Evolutionary conservation across 1,284 basidiomycete genomes (phyloP), one percentile per base, ranked within the genome.

Genomic region (Dichomitus squalens): DNA sequence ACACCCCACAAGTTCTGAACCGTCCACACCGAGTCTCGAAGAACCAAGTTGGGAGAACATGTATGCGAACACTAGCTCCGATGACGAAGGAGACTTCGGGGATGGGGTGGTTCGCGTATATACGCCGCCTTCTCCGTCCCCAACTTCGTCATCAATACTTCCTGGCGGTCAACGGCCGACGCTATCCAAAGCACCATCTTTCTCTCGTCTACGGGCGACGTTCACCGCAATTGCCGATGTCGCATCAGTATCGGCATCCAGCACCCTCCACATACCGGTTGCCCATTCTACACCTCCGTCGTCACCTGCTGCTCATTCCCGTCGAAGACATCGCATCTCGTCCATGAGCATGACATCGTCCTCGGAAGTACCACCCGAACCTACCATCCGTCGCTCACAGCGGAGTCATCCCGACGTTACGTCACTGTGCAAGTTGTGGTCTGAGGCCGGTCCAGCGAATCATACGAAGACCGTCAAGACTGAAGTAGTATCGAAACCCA

Each of bases 361-460:
- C 11, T 70, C 70, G 7, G 69, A 75, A 7, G 70, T 73, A 27
- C 76, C 78, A 2, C 77, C 83, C 4, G 74, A 77, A 4, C 82
- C 85, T 2, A 76, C 77, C 4, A 75, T 86, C 21, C 79, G 80
- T 41, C 77, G 79, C 33, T 72, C 75, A 39, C 75, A 72, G 57
- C 69, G 68, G 27, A 87, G 85, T 58, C 81, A 87, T 67, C 77
- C 84, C 9, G 81, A 85, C 63, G 79, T 88, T 44, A 69, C 76
- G 9, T 76, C 78, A 8, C 75, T 88, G n/a, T 82, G 86, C 49
- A 73, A 81, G 60, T 76, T 83, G 52, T 90, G 83, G 82, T 73
- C 79, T 2, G 69, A 72, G 23, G 68, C 73, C 4, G 84, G 85
- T 6, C 83, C 86, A 8, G 84, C 83, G 29, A 84, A 85, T 63